Evolutionary conservation across 495 filamentous ascomycete species (phyloP).

Genomic region (Penicillium pulvis): DNA sequence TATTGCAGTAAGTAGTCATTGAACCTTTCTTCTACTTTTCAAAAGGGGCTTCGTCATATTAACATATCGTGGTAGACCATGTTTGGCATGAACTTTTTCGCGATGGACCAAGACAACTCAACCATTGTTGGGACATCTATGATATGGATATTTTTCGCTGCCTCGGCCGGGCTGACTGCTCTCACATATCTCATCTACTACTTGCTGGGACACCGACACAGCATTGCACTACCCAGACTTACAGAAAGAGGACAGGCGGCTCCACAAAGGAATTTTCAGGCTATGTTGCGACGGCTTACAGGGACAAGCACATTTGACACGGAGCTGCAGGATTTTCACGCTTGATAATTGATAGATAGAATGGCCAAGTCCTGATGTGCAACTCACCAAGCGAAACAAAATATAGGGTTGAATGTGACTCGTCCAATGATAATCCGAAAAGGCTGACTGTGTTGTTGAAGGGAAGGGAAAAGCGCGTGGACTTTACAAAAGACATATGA

Average conservation of each 20-base stretch:
- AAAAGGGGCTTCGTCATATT: not conserved
- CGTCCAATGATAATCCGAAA: too few relatives aligned
- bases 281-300: not conserved
- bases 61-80: slow-evolving; percentile 24
- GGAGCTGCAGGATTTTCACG: not conserved
- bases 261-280: slow-evolving; percentile 3
- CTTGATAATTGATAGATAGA: not conserved
- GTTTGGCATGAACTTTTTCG: slow-evolving; percentile 45
- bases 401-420: too few relatives aligned
- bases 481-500: too few relatives aligned
- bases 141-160: slow-evolving; percentile 40
- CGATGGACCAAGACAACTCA: slow-evolving; percentile 24
- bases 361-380: too few relatives aligned
- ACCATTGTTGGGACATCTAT: slow-evolving; percentile 30
- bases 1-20: slow-evolving; percentile 39
- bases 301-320: not conserved
- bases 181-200: slow-evolving; percentile 22
- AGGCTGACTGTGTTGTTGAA: too few relatives aligned
- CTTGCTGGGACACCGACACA: slow-evolving; percentile 8
- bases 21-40: not conserved
- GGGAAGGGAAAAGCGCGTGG: too few relatives aligned
- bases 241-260: not conserved
- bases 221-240: not conserved
- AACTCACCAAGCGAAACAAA: too few relatives aligned
- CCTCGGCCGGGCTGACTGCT: slow-evolving; percentile 29